Evolutionary conservation across 176 grass and related monocot species (phyloP), one percentile per base, ranked within the genome.

Genomic region (Echinochloa phyllopogon): DNA sequence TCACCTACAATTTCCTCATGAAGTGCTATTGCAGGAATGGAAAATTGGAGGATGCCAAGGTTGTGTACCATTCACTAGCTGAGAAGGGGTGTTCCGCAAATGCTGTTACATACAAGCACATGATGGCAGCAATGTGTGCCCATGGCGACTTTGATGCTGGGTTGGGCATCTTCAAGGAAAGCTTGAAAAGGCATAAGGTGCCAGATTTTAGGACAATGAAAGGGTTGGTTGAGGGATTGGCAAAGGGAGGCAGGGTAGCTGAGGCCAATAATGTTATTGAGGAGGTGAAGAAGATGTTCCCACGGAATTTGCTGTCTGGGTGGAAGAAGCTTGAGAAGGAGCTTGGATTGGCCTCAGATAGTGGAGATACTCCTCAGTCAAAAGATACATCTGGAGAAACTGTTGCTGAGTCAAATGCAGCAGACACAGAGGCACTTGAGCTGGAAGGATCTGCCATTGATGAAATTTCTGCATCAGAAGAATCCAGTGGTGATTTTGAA

Each of bases 1-100:
- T 91, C 76, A 95, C 95, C 3, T 95, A 98, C 53, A 93, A 90
- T 74, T 93, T 81, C 76, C 93, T 98, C 56, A 95, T 98, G n/a
- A n/a, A n/a, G 72, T 71, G 89, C 42, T 89, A 89, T 49, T 93
- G 21, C 74, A 95, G 82, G 60, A 82, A 69, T 67, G 85, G 84
- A 4, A 89, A 45, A 48, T 17, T 93, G 36, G 76, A 92, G 38
- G 89, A 90, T 63, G 93, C 89, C 13, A 98, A 90, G 61, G 36
- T 13, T 43, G 47, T 93, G 41, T 98, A 92, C 66, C 77, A 43
- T 64, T 83, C 66, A 8, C 85, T 98, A 13, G 43, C 61, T 20
- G 66, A 84, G 56, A 94, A 94, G 58, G 86, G 88, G 11, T 93
- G 88, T 72, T 42, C 16, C 1, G 81, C 90, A 25, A 91, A 89